Base-by-base conservation (phyloP, 148 eudicot species). In the Spergularia bocconei region DNA sequence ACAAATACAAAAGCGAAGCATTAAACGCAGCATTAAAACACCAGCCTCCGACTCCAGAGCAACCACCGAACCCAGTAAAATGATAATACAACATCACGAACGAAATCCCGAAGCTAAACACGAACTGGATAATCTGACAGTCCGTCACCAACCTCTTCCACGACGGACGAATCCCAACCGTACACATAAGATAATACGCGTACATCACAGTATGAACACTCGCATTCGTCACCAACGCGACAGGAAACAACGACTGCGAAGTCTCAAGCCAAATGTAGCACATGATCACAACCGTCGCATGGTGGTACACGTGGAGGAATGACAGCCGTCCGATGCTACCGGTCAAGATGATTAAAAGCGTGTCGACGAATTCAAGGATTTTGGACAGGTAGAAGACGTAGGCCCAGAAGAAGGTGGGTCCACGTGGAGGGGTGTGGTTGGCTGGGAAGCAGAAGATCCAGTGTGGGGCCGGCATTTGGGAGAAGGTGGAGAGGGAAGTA, bases 291-390 rank as follows among this genome's bases (percentile, higher is more conserved):
- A 91, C 98, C 25, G 81, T 83, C 0, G 93, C 79, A 79, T 94
- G 98, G 76, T 94, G 98, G 89, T 94, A 94, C 20, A 94, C 97
- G 82, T 94, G 98, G 83, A 94, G 90, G 81, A 94, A 90, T 2
- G 98, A 84, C 16, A 94, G 83, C 72, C 97, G 82, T 48, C 81
- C 29, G 39, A 54, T 20, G 71, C 83, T 75, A 5, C 86, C 83
- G 36, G 79, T 75, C 0, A 93, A 51, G 41, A 93, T 67, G 74
- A 91, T 94, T 1, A 90, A 39, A 7, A 88, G 67, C 1, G 98
- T 94, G 82, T 94, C 98, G 39, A 85, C 0, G 78, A 94, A 87
- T 51, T 94, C 98, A 13, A 90, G 76, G 80, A 91, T 63, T 50
- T 94, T 94, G 13, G 98, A 94, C 59, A 94, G 79, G 84, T 94